Evolutionary conservation across 257 asterid genomes (phyloP).

Genomic region (Ballota nigra): DNA sequence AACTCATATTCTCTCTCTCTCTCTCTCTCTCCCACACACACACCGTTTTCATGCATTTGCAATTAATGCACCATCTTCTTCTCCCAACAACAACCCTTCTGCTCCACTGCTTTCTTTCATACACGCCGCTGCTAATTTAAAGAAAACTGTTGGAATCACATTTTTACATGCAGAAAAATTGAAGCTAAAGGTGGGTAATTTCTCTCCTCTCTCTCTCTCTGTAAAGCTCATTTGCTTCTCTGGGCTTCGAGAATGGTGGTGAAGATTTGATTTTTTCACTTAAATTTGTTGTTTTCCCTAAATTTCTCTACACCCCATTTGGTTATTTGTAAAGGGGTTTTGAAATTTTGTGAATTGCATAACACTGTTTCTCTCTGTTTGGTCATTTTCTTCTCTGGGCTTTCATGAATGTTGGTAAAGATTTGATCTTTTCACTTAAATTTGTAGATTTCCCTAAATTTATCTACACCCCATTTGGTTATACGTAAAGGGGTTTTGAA

Average conservation of each 20-base stretch:
- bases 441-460: too few species aligned
- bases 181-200: slow-evolving; percentile 30
- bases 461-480: too few species aligned
- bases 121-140: slow-evolving; percentile 16
- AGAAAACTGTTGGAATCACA: slow-evolving; percentile 20
- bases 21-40: slow-evolving; percentile 27
- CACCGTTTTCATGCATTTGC: slow-evolving; percentile 61
- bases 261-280: slow-evolving; percentile 33
- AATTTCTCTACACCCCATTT: slow-evolving; percentile 17
- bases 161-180: slow-evolving; percentile 11
- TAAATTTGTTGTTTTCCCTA: slow-evolving; percentile 3
- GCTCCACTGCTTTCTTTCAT: slow-evolving; percentile 32
- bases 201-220: slow-evolving; percentile 11
- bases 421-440: too few species aligned
- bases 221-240: slow-evolving; percentile 19
- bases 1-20: slow-evolving; percentile 20
- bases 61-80: slow-evolving; percentile 52
- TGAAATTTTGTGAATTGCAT: not conserved
- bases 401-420: too few species aligned
- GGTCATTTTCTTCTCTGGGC: too few species aligned
- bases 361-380: too few species aligned
- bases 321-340: slow-evolving; percentile 4
- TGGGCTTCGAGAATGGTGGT: slow-evolving; percentile 2
- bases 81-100: slow-evolving; percentile 36
- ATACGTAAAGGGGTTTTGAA: too few species aligned